Evolutionary conservation across 2,329 filamentous ascomycete species (phyloP).

Genomic region (Fusarium subglutinans): DNA sequence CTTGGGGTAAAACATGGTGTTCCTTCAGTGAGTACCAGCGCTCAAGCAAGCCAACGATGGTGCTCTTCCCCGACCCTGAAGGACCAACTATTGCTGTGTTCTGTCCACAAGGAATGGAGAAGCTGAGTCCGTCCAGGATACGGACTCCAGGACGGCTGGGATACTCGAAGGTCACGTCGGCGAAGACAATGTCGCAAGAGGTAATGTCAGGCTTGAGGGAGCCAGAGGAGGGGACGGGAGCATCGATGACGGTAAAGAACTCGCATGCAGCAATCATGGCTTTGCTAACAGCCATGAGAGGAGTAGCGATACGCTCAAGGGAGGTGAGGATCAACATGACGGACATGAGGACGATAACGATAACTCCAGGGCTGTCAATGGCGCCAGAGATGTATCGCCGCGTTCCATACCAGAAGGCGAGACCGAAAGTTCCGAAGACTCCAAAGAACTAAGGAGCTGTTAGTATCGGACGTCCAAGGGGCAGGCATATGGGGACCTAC

Average conservation of each 20-base stretch:
- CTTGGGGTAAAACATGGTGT: slow-evolving; percentile 18
- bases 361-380: slow-evolving; percentile 49
- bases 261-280: slow-evolving; percentile 44
- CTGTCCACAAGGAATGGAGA: slow-evolving; percentile 66
- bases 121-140: slow-evolving; percentile 56
- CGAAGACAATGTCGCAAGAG: slow-evolving; percentile 58
- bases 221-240: slow-evolving; percentile 29
- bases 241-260: slow-evolving; percentile 45
- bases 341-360: slow-evolving; percentile 51
- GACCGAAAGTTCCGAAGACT: slow-evolving; percentile 49
- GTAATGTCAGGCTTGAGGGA: slow-evolving; percentile 37
- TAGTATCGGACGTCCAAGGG: background rate
- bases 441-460: slow-evolving; percentile 43
- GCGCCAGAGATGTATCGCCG: slow-evolving; percentile 47
- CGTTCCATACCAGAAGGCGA: slow-evolving; percentile 57
- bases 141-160: slow-evolving; percentile 31
- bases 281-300: slow-evolving; percentile 49
- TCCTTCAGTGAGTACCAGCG: slow-evolving; percentile 66
- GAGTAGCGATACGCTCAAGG: slow-evolving; percentile 50
- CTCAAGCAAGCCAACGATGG: slow-evolving; percentile 72
- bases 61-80: slow-evolving; percentile 75
- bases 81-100: slow-evolving; percentile 75
- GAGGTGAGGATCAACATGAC: slow-evolving; percentile 51
- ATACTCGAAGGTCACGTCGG: slow-evolving; percentile 34
- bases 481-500: background rate